A percentile compares a stretch with the other conserved stretches of the same genome.
These are phyloP conservation scores for Paracoccidioides lutzii DNA, from an alignment of 2,329 filamentous ascomycete species.

Conservation along the genomic window DNA sequence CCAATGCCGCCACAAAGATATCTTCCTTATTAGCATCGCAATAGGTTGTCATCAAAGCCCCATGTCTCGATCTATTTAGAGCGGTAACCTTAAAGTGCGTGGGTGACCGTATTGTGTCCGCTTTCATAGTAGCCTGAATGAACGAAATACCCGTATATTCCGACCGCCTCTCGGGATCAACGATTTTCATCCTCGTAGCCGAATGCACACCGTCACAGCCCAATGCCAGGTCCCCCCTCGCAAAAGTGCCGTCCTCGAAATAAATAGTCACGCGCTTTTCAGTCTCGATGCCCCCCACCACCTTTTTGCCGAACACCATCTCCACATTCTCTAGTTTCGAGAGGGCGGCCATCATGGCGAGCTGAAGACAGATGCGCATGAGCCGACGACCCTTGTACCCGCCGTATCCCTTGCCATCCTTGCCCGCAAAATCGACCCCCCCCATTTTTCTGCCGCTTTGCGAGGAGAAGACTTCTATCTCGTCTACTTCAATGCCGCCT, in stretches of 20 bases:
- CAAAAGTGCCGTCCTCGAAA: constrained; percentile 27
- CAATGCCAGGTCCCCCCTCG: constrained; percentile 25
- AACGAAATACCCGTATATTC: constrained; percentile 32
- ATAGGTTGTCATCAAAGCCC: constrained; percentile 29
- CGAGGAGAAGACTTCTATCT: constrained; percentile 29
- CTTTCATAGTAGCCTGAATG: constrained; percentile 23
- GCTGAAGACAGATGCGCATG: constrained; percentile 29
- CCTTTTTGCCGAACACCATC: constrained; percentile 32
- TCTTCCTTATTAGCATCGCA: constrained; percentile 23
- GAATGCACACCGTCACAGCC: constrained; percentile 34
- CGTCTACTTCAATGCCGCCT: constrained; percentile 28
- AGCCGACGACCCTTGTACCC: constrained; percentile 31
- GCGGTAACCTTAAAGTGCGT: constrained; percentile 29
- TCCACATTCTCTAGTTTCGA: constrained; percentile 25
- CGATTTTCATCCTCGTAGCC: constrained; percentile 22
- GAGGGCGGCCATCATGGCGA: constrained; percentile 29
- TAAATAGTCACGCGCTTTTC: constrained; percentile 20
- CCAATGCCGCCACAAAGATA: constrained; percentile 29
- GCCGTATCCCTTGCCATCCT: constrained; percentile 25
- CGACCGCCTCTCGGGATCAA: constrained; percentile 24
- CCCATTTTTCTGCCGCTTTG: constrained; percentile 29
- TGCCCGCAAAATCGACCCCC: constrained; percentile 26
- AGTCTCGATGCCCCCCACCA: constrained; percentile 24
- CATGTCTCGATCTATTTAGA: constrained; percentile 28
- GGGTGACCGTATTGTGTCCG: constrained; percentile 14